A percentile compares a stretch with the other conserved stretches of the same genome.
Evolutionary conservation across 2,329 filamentous ascomycete genomes (phyloP).

Genomic region (Zymoseptoria tritici): DNA sequence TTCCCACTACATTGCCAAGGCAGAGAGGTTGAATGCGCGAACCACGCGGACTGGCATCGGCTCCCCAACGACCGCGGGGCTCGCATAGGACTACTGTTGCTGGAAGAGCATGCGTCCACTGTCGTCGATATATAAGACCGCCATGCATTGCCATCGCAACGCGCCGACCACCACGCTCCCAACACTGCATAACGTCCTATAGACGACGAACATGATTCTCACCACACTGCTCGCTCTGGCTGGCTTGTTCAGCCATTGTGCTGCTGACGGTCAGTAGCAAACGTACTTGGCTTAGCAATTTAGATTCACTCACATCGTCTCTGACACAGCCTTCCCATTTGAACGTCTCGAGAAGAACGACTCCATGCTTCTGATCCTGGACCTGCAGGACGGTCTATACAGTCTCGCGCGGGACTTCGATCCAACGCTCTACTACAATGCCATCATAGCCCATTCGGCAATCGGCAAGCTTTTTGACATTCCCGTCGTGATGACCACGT

Average conservation of each 20-base stretch:
- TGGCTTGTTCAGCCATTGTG: slow-evolving; percentile 1
- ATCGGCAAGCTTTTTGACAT: slow-evolving; percentile 60
- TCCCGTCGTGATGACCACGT: slow-evolving; percentile 64
- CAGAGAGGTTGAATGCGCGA: not conserved
- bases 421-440: slow-evolving; percentile 56
- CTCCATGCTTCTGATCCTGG: slow-evolving; percentile 48
- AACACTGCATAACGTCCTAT: not conserved
- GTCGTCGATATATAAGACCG: not conserved
- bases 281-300: not conserved
- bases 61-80: not conserved
- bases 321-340: slow-evolving; percentile 16
- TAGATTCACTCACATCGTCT: not conserved
- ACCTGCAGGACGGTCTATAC: slow-evolving; percentile 54
- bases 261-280: slow-evolving; percentile 10
- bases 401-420: slow-evolving; percentile 59
- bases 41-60: not conserved
- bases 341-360: slow-evolving; percentile 38
- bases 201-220: slow-evolving; percentile 10
- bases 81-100: too few relatives aligned
- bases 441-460: slow-evolving; percentile 60
- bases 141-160: not conserved
- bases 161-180: not conserved
- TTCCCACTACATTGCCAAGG: not conserved
- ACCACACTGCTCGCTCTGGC: slow-evolving; percentile 6
- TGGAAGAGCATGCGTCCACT: not conserved